Evolutionary conservation across 1,284 basidiomycete genomes (phyloP), one percentile per base, ranked within the genome.

Genomic region (Fomitiporia mediterranea): DNA sequence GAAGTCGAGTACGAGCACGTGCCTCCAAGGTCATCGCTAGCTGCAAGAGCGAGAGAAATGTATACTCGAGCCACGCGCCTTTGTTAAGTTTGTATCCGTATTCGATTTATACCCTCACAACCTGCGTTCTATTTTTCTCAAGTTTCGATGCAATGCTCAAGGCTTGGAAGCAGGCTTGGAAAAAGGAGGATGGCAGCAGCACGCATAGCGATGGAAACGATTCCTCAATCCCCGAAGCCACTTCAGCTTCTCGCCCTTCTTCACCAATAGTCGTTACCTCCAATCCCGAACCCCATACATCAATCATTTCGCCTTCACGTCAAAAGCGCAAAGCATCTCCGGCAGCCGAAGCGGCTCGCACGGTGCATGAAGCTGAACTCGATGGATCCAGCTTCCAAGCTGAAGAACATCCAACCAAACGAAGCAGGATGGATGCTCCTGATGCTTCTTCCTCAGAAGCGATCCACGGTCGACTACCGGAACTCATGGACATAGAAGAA

Each of bases 121-220:
- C 37, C 23, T 40, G 27, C 11, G 15, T 54, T 40, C 43, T 46
- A 38, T 13, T 27, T 44, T 57, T 42, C 30, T 42, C 44, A 51
- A 21, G 28, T 47, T 43, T 50, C 34, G 23, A 50, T 43, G 37
- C 48, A 28, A 83, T 84, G 81, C 68, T 82, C 60, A 79, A 76
- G 51, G 67, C 75, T 54, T 79, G 79, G 76, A 80, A 77, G 65
- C 69, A 79, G 50, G 74, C 75, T 51, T 80, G 79, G 73, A 72
- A 71, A 62, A 70, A 72, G 44, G 68, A 69, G 43, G 69, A 68
- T 53, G 62, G 60, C 32, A 53, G 60, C 51, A 62, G 52, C 56
- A 65, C 61, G 48, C 65, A 62, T 62, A 65, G 62, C 51, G n/a
- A n/a, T n/a, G 61, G 61, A 56, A 65, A 66, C 62, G 66, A 65